phyloP scores from a whole-genome alignment of 2,329 filamentous ascomycete genomes.

The Cytospora chrysosperma region DNA sequence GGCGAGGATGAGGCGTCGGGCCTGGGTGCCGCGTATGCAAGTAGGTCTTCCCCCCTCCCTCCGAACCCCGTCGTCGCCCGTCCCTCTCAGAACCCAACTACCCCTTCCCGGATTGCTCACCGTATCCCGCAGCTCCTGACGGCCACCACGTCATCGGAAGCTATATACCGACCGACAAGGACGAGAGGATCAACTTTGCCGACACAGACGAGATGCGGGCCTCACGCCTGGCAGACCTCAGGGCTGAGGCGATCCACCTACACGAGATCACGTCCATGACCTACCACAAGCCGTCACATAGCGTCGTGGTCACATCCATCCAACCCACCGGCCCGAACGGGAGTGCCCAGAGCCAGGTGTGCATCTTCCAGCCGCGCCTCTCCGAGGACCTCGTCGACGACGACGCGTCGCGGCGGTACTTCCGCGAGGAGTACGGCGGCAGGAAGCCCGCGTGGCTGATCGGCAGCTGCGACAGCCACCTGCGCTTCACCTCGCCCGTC shows the following conservation, averaged over 20 bases:
- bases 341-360: conserved; percentile 47
- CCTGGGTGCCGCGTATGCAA: conserved; percentile 42
- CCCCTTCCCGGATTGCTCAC: conserved; percentile 4
- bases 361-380: conserved; percentile 41
- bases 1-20: conserved; percentile 40
- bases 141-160: conserved; percentile 37
- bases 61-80: neutral
- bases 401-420: conserved; percentile 26
- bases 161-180: conserved; percentile 44
- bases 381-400: conserved; percentile 29
- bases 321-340: conserved; percentile 37
- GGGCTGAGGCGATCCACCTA: conserved; percentile 30
- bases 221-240: conserved; percentile 18
- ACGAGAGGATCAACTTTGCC: conserved; percentile 34
- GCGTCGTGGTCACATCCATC: conserved; percentile 44
- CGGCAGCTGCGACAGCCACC: conserved; percentile 33
- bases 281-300: conserved; percentile 44
- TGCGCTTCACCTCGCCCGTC: conserved; percentile 16
- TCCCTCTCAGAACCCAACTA: conserved; percentile 13
- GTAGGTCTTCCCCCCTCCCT: neutral
- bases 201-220: neutral
- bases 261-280: conserved; percentile 47
- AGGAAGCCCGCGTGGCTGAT: conserved; percentile 39
- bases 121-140: conserved; percentile 34
- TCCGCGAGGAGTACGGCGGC: conserved; percentile 28